A percentile compares a stretch with the other conserved stretches of the same genome.
Evolutionary conservation across 116 monocot species (phyloP).

Genomic region (Posidonia oceanica): DNA sequence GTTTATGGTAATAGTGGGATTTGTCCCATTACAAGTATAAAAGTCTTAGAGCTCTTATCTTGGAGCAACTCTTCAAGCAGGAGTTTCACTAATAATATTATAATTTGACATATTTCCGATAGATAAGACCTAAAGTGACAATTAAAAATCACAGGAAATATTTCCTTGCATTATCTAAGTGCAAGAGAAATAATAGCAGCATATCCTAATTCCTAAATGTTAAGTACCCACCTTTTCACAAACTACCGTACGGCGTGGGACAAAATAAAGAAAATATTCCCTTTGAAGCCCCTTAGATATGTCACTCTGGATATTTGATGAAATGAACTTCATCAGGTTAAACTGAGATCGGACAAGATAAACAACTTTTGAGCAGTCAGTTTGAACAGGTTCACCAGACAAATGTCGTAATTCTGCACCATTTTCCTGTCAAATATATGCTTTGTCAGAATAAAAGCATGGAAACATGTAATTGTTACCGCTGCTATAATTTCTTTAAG

Average conservation of each 20-base stretch:
- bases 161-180: too few relatives aligned
- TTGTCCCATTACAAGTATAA: too few relatives aligned
- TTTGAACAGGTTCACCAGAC: conserved; percentile 65
- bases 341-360: conserved; percentile 71
- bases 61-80: too few relatives aligned
- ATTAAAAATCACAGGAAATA: too few relatives aligned
- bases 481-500: background rate
- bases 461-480: background rate
- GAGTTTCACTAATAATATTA: too few relatives aligned
- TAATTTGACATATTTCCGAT: too few relatives aligned
- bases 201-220: background rate
- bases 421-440: conserved; percentile 50
- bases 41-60: too few relatives aligned
- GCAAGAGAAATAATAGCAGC: too few relatives aligned
- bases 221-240: conserved; percentile 74
- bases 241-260: conserved; percentile 81
- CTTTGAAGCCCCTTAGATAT: conserved; percentile 74
- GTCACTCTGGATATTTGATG: conserved; percentile 67
- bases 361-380: conserved; percentile 73
- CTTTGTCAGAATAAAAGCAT: conserved; percentile 3
- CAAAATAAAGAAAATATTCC: conserved; percentile 92
- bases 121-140: too few relatives aligned
- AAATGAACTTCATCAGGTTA: conserved; percentile 68
- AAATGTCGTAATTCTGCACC: conserved; percentile 72
- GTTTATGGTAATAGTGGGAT: too few relatives aligned